phyloP scores from a whole-genome alignment of 345 rosid genomes.

The Hibiscus trionum region DNA sequence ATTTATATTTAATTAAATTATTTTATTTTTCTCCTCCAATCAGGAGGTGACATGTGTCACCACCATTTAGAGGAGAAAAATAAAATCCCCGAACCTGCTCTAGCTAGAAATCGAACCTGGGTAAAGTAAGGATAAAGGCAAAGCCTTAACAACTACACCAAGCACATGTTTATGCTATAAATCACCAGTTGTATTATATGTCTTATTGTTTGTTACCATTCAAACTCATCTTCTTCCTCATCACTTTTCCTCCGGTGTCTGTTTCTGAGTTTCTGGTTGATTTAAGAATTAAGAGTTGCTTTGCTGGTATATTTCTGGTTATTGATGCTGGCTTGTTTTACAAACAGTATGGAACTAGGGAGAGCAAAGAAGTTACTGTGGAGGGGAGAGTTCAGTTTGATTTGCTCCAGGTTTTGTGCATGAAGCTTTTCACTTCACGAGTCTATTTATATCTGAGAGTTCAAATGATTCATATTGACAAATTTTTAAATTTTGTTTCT shows the following conservation, averaged over 20 bases:
- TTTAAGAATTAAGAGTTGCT: not conserved
- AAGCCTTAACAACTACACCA: no score
- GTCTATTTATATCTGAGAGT: conserved; percentile 9
- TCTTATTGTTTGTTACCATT: no score
- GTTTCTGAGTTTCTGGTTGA: not conserved
- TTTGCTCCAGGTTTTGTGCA: conserved; percentile 78
- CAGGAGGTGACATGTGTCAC: no score
- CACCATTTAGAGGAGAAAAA: no score
- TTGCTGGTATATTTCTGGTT: not conserved
- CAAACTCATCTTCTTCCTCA: no score
- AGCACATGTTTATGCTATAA: no score
- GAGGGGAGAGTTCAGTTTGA: conserved; percentile 98
- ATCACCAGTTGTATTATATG: no score
- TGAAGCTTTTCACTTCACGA: conserved; percentile 11
- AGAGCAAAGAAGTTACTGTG: conserved; percentile 89
- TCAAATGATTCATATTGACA: not conserved
- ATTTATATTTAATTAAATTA: no score
- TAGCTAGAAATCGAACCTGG: no score
- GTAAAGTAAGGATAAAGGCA: no score
- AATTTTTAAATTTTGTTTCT: conserved; percentile 10
- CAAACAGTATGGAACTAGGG: conserved; percentile 89
- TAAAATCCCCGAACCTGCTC: no score
- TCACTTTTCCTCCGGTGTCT: not conserved
- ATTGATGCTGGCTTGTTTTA: conserved; percentile 21
- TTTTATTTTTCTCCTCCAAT: no score